phyloP scores from a whole-genome alignment of 1,284 basidiomycete species.

The Malassezia dermatis region DNA sequence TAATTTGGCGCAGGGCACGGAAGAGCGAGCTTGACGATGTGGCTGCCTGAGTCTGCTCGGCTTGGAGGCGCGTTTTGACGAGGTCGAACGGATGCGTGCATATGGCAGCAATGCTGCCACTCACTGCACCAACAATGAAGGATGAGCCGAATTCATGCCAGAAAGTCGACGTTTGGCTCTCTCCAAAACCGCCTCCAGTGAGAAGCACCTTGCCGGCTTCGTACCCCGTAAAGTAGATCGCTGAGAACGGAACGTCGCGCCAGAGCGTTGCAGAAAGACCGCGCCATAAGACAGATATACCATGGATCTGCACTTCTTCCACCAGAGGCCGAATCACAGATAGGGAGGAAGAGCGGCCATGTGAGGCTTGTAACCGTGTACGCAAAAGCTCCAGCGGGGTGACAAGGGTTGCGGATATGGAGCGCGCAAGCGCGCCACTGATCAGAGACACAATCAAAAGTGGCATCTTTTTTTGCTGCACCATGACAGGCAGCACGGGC shows the following conservation, averaged over 20 bases:
- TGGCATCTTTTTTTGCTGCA: not conserved
- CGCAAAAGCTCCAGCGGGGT: constrained; percentile 88
- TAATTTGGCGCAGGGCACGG: constrained; percentile 57
- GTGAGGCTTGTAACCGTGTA: constrained; percentile 66
- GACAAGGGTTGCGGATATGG: constrained; percentile 65
- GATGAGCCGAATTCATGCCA: constrained; percentile 61
- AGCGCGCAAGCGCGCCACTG: constrained; percentile 72
- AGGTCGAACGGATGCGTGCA: constrained; percentile 92
- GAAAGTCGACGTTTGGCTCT: constrained; percentile 32
- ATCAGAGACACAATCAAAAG: constrained; percentile 60
- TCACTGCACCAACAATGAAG: constrained; percentile 65
- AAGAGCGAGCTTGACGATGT: constrained; percentile 6
- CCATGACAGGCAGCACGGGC: not conserved
- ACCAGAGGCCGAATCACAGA: constrained; percentile 28
- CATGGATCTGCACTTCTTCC: constrained; percentile 22
- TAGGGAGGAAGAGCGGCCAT: constrained; percentile 18
- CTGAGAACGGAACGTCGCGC: constrained; percentile 94
- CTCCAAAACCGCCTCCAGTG: constrained; percentile 48
- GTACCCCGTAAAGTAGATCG: constrained; percentile 65
- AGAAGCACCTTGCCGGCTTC: constrained; percentile 46
- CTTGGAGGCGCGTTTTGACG: constrained; percentile 80
- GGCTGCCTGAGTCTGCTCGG: constrained; percentile 4
- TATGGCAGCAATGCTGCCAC: constrained; percentile 61
- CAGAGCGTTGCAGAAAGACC: constrained; percentile 84
- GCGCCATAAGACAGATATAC: constrained; percentile 62